These are phyloP conservation scores for Kwoniella europaea DNA, from an alignment of 768 basidiomycete genomes.

Conservation along the genomic window DNA sequence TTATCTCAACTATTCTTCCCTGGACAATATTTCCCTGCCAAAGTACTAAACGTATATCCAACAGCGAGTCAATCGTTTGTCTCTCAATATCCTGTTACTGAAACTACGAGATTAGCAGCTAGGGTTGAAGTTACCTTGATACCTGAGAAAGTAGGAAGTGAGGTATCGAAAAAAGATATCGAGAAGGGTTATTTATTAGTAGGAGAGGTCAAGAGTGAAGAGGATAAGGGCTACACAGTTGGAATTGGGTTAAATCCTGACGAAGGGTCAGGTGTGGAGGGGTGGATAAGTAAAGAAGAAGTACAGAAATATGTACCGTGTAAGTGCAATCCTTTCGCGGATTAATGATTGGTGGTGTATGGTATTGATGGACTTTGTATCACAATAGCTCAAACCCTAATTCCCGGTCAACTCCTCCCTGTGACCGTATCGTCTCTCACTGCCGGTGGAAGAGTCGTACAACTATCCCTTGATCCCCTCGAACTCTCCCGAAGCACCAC, in stretches of 20 bases:
- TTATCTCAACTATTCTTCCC: slow-evolving; percentile 74
- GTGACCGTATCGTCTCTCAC: slow-evolving; percentile 71
- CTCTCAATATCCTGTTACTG: slow-evolving; percentile 53
- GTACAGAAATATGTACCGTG: slow-evolving; percentile 60
- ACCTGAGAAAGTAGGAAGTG: slow-evolving; percentile 82
- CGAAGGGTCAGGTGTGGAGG: slow-evolving; percentile 63
- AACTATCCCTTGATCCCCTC: slow-evolving; percentile 65
- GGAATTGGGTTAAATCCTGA: slow-evolving; percentile 72
- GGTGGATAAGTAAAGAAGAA: slow-evolving; percentile 83
- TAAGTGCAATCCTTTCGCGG: slow-evolving; percentile 18
- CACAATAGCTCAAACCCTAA: slow-evolving; percentile 59
- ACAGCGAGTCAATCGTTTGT: slow-evolving; percentile 64
- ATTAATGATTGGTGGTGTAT: neutral
- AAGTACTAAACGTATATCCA: slow-evolving; percentile 72
- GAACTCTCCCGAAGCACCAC: slow-evolving; percentile 61
- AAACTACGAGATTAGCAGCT: slow-evolving; percentile 52
- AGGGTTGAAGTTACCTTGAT: slow-evolving; percentile 78
- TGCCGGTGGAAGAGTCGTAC: slow-evolving; percentile 78
- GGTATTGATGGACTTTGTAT: slow-evolving; percentile 10
- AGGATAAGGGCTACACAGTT: slow-evolving; percentile 93
- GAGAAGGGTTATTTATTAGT: slow-evolving; percentile 63
- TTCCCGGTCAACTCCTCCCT: slow-evolving; percentile 71
- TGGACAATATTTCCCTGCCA: slow-evolving; percentile 84
- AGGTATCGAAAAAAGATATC: slow-evolving; percentile 77
- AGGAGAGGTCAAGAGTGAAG: slow-evolving; percentile 77